These are phyloP conservation scores for Nicotiana undulata DNA, from an alignment of 257 asterid genomes.

Conservation along the genomic window DNA sequence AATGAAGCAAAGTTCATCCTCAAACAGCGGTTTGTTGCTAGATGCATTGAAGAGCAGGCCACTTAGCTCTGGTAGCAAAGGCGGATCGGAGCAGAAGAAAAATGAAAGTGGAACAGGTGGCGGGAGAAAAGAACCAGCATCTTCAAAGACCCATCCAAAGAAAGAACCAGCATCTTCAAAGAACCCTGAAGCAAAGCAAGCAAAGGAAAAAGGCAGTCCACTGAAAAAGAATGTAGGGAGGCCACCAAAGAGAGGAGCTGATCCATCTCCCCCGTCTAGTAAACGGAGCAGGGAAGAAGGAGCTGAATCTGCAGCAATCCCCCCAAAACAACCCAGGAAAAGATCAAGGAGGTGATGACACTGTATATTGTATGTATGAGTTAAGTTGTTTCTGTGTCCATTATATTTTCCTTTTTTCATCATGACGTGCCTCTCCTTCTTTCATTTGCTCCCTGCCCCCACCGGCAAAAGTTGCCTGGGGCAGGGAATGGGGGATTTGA, in stretches of 20 bases:
- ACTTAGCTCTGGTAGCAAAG: constrained; percentile 21
- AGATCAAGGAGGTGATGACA: constrained; percentile 50
- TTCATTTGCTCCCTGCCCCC: background rate
- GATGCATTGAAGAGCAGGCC: constrained; percentile 60
- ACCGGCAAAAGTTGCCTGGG: background rate
- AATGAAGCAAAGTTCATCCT: constrained; percentile 48
- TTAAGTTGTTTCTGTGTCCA: background rate
- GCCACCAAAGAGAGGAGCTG: constrained; percentile 56
- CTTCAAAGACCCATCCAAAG: constrained; percentile 10
- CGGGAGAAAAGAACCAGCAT: constrained; percentile 27
- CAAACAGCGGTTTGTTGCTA: constrained; percentile 43
- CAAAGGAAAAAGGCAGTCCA: constrained; percentile 36
- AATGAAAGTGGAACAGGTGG: constrained; percentile 24
- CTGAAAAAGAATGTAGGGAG: constrained; percentile 48
- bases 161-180: no score
- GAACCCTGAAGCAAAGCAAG: constrained; percentile 27
- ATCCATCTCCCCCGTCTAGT: constrained; percentile 19
- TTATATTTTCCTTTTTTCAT: background rate
- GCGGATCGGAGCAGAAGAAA: constrained; percentile 37
- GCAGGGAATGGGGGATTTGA: background rate
- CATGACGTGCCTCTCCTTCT: background rate
- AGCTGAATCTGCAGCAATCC: constrained; percentile 28
- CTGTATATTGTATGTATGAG: background rate
- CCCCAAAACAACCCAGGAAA: constrained; percentile 54
- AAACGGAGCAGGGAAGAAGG: constrained; percentile 48